phyloP scores from a whole-genome alignment of 208 protist species.

The Novymonas esmeraldas region DNA sequence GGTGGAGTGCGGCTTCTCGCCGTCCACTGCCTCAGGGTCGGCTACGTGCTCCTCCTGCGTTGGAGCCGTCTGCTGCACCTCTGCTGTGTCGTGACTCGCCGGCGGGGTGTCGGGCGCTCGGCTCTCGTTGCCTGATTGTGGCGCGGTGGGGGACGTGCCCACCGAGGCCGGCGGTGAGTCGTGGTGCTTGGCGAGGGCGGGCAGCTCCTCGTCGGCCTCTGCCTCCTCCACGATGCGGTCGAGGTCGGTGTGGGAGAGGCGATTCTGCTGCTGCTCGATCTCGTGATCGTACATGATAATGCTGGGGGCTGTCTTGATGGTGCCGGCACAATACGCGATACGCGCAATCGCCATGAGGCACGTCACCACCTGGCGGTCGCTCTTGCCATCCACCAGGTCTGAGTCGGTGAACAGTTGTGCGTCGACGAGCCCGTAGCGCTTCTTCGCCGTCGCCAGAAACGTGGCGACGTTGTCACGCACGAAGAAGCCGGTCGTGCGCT shows the following conservation, averaged over 20 bases:
- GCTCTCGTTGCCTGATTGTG: too few relatives aligned
- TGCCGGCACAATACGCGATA: slow-evolving; percentile 54
- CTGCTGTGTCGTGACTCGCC: not conserved
- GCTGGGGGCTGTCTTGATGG: slow-evolving; percentile 35
- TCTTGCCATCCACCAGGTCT: slow-evolving; percentile 75
- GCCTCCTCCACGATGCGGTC: slow-evolving; percentile 38
- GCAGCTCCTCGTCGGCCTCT: slow-evolving; percentile 13
- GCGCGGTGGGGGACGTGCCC: not conserved
- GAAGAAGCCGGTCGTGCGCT: slow-evolving; percentile 67
- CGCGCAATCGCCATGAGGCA: slow-evolving; percentile 74
- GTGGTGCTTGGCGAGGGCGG: not conserved
- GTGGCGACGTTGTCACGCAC: slow-evolving; percentile 74
- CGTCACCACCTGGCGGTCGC: slow-evolving; percentile 77
- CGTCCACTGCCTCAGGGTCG: too few relatives aligned
- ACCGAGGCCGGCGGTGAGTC: not conserved
- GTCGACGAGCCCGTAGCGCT: slow-evolving; percentile 50
- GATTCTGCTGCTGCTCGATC: slow-evolving; percentile 41
- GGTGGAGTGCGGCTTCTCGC: too few relatives aligned
- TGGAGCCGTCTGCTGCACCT: not conserved
- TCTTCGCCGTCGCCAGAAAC: slow-evolving; percentile 50
- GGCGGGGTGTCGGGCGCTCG: not conserved
- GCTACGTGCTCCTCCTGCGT: too few relatives aligned
- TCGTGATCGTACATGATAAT: slow-evolving; percentile 70
- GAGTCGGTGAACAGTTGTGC: slow-evolving; percentile 76
- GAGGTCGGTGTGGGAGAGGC: slow-evolving; percentile 41